Percentiles rank a stretch among this genome's conserved stretches.
phyloP scores from a whole-genome alignment of 768 basidiomycete species.

The Podaxis mareebaensis region DNA sequence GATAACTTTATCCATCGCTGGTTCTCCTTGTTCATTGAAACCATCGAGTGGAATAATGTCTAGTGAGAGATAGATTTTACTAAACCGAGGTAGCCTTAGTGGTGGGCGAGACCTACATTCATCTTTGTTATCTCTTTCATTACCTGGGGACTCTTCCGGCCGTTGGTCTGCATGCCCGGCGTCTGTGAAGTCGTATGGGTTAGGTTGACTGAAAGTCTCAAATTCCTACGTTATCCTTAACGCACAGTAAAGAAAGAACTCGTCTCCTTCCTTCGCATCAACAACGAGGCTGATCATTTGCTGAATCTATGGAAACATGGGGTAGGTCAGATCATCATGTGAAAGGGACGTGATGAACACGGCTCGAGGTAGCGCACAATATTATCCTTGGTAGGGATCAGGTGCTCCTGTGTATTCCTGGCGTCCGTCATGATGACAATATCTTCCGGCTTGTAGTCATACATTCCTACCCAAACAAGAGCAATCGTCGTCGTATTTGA shows the following conservation, averaged over 20 bases:
- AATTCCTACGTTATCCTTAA: background rate
- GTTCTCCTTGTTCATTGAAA: background rate
- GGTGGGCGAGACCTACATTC: slow-evolving; percentile 14
- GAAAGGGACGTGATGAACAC: background rate
- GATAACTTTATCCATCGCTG: background rate
- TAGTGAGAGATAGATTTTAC: background rate
- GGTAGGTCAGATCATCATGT: background rate
- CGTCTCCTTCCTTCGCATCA: background rate
- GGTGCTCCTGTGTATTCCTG: background rate
- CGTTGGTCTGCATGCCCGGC: slow-evolving; percentile 19
- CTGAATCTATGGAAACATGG: background rate
- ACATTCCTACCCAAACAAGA: background rate
- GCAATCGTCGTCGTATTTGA: background rate
- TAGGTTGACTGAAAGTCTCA: background rate
- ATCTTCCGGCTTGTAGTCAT: background rate
- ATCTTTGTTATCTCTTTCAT: slow-evolving; percentile 19
- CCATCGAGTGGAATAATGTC: slow-evolving; percentile 20
- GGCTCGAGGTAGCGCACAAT: background rate
- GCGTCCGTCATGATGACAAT: slow-evolving; percentile 3
- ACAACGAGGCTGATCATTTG: background rate
- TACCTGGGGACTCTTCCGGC: background rate
- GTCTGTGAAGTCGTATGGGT: slow-evolving; percentile 2
- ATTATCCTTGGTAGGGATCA: background rate
- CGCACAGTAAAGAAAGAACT: background rate
- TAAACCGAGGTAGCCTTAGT: background rate